Evolutionary conservation across 2,329 filamentous ascomycete genomes (phyloP).

Genomic region (Alternaria incomplexa): DNA sequence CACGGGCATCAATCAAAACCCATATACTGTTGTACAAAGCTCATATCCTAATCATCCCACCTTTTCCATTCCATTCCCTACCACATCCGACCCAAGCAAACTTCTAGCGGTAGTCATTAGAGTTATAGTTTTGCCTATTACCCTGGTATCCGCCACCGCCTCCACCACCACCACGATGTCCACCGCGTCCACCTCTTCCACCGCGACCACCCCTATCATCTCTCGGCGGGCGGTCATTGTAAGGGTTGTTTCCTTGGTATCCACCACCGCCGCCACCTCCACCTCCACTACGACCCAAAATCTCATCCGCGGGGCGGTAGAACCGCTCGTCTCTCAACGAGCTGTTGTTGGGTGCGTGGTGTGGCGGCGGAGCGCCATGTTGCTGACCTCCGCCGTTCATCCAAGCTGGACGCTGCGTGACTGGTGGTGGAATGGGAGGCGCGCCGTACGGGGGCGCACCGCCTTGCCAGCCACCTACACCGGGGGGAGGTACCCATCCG

Average conservation of each 20-base stretch:
- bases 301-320: constrained; percentile 34
- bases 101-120: constrained; percentile 23
- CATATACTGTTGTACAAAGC: constrained; percentile 5
- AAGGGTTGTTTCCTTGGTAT: constrained; percentile 28
- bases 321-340: constrained; percentile 29
- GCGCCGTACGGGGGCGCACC: constrained; percentile 21
- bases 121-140: constrained; percentile 19
- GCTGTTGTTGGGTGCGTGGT: constrained; percentile 27
- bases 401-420: constrained; percentile 26
- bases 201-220: constrained; percentile 23
- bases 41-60: neutral
- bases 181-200: constrained; percentile 34
- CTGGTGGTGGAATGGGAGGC: constrained; percentile 17
- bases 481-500: constrained; percentile 37
- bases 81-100: rapidly evolving
- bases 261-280: constrained; percentile 9
- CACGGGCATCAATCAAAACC: neutral
- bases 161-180: constrained; percentile 31
- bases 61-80: neutral
- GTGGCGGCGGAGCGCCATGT: constrained; percentile 27
- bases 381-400: constrained; percentile 24
- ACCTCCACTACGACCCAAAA: constrained; percentile 33
- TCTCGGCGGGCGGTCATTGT: constrained; percentile 25
- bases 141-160: constrained; percentile 20
- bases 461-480: constrained; percentile 17